A percentile compares a stretch with the other conserved stretches of the same genome.
Evolutionary conservation across 805 yeast genomes (phyloP).

Genomic region (Candida montana): DNA sequence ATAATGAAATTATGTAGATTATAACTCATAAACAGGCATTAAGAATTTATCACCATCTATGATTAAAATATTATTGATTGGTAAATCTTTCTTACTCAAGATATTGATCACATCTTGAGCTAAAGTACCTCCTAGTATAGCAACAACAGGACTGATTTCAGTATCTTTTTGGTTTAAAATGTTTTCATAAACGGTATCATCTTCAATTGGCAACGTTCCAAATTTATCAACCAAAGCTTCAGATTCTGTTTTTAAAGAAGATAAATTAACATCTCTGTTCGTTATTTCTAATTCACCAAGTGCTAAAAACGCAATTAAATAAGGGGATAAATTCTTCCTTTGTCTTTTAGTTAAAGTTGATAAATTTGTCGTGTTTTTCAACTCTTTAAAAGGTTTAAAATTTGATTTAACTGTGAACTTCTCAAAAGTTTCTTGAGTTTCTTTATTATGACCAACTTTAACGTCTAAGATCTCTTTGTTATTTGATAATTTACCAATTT

Average conservation of each 20-base stretch:
- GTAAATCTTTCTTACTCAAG: constrained; percentile 68
- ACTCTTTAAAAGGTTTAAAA: constrained; percentile 33
- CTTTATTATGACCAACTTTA: constrained; percentile 26
- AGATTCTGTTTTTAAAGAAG: constrained; percentile 28
- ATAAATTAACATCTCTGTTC: constrained; percentile 17
- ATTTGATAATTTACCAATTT: constrained; percentile 42
- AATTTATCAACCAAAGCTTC: constrained; percentile 31
- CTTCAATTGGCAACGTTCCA: constrained; percentile 33
- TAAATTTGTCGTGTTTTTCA: constrained; percentile 26
- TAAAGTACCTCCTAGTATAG: constrained; percentile 83
- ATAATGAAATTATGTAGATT: constrained; percentile 2
- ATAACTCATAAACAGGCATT: constrained; percentile 69
- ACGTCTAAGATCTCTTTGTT: constrained; percentile 40
- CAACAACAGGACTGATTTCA: constrained; percentile 79
- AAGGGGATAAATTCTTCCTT: constrained; percentile 46
- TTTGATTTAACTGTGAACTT: constrained; percentile 31
- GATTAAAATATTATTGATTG: constrained; percentile 74
- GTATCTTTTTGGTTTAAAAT: constrained; percentile 45
- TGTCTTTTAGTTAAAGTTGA: constrained; percentile 30
- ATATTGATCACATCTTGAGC: constrained; percentile 89
- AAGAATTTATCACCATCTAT: constrained; percentile 67
- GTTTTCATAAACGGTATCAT: constrained; percentile 35
- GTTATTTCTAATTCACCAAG: constrained; percentile 39
- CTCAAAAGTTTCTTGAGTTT: constrained; percentile 33
- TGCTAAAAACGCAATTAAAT: constrained; percentile 56